Conservation (phyloP, 169 alveolate genomes). For the Plasmodium falciparum region DNA sequence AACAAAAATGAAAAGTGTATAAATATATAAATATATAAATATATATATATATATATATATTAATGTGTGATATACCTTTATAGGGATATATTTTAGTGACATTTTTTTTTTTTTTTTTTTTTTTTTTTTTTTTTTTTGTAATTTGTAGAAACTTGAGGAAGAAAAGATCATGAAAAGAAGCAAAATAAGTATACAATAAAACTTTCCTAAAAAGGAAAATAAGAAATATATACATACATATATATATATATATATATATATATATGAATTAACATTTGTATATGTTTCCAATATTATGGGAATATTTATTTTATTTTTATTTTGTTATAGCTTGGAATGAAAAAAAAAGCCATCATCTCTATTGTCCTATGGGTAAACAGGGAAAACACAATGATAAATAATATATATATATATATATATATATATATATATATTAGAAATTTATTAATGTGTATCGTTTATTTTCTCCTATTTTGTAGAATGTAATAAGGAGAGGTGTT, state of each 20-base stretch:
- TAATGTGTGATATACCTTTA: neutral
- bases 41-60: neutral
- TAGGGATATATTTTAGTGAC: no score
- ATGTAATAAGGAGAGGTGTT: conserved; percentile 17
- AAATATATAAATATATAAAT: neutral
- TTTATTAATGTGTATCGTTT: neutral
- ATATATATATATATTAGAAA: neutral
- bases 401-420: neutral
- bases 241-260: neutral
- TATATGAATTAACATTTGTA: no score
- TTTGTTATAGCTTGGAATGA: neutral
- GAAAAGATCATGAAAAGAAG: conserved; percentile 1
- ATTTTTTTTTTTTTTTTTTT: no score
- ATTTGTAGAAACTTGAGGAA: conserved; percentile 3
- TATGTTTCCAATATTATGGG: neutral
- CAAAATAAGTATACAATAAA: conserved; percentile 4
- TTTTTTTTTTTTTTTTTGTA: conserved; percentile 4
- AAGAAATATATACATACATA: neutral
- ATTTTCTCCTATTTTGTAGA: neutral
- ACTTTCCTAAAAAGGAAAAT: conserved; percentile 8
- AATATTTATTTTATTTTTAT: neutral
- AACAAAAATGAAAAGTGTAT: neutral
- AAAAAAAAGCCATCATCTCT: neutral
- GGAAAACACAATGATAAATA: neutral
- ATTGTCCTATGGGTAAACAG: conserved; percentile 13